Conservation (phyloP, 768 basidiomycete species). For the Holtermannia corniformis region DNA sequence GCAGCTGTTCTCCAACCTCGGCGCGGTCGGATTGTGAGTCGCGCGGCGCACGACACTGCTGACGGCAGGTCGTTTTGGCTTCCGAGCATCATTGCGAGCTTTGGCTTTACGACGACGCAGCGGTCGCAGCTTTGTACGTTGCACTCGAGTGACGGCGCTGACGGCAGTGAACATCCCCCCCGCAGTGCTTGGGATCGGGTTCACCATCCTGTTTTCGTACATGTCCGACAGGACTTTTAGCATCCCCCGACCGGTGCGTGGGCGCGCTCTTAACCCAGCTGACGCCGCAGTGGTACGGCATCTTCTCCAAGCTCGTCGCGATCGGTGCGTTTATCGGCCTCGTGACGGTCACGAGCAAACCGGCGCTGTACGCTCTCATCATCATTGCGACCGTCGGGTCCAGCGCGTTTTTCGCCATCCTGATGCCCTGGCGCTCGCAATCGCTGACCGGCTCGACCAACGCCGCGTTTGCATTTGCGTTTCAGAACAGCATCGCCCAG, state of each 20-base stretch:
- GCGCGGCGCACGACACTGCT: not conserved
- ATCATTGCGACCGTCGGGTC: constrained; percentile 4
- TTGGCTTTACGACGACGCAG: constrained; percentile 21
- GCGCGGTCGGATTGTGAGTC: not conserved
- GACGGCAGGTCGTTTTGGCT: constrained; percentile 25
- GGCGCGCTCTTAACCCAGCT: constrained; percentile 4
- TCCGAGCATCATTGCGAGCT: constrained; percentile 16
- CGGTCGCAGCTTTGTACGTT: not conserved
- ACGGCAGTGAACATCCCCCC: constrained; percentile 17
- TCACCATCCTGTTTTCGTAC: constrained; percentile 9
- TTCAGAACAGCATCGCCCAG: constrained; percentile 16
- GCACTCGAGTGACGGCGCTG: no score
- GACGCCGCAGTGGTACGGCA: not conserved
- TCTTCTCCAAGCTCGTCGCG: not conserved
- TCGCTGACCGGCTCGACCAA: constrained; percentile 13
- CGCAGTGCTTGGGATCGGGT: constrained; percentile 14
- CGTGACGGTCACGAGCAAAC: constrained; percentile 11
- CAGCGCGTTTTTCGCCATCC: no score
- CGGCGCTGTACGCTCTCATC: constrained; percentile 21
- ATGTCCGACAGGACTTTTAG: constrained; percentile 1
- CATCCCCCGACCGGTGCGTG: constrained; percentile 5
- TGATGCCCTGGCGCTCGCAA: constrained; percentile 19
- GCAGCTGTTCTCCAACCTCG: not conserved
- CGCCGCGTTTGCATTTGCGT: constrained; percentile 21
- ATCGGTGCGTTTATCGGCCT: constrained; percentile 15